phyloP scores from a whole-genome alignment of 1,284 basidiomycete species.

The Cystobasidium sp. region DNA sequence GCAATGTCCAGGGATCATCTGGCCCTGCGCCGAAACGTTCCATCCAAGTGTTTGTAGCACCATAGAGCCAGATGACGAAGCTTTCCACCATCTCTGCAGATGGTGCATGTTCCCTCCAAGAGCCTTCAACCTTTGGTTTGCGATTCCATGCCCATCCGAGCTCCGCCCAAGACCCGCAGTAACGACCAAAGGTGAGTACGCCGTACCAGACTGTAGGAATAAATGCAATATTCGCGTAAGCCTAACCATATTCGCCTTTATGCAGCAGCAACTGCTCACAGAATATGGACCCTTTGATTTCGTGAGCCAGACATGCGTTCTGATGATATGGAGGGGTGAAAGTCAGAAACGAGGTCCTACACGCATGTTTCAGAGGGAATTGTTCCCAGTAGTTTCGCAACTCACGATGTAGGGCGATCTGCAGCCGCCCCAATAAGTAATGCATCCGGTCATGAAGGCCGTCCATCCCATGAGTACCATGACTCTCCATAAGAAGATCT shows the following conservation, averaged over 20 bases:
- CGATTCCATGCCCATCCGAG: slow-evolving; percentile 95
- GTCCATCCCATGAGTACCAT: slow-evolving; percentile 72
- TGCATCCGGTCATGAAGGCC: slow-evolving; percentile 70
- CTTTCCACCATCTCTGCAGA: slow-evolving; percentile 89
- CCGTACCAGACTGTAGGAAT: slow-evolving; percentile 77
- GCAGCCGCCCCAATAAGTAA: slow-evolving; percentile 81
- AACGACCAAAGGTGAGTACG: slow-evolving; percentile 83
- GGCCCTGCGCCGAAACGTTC: slow-evolving; percentile 80
- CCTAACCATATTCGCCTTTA: no score
- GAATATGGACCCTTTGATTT: slow-evolving; percentile 71
- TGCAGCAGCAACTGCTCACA: background rate
- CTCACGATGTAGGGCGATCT: slow-evolving; percentile 58
- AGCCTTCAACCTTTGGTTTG: slow-evolving; percentile 48
- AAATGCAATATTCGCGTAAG: slow-evolving; percentile 68
- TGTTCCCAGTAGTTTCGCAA: no score
- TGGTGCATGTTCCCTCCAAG: slow-evolving; percentile 56
- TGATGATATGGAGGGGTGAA: slow-evolving; percentile 62
- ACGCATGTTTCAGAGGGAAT: slow-evolving; percentile 31
- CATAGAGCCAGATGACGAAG: slow-evolving; percentile 84
- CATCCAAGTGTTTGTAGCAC: slow-evolving; percentile 94
- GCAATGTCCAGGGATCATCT: slow-evolving; percentile 85
- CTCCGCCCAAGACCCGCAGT: slow-evolving; percentile 85
- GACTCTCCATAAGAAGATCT: slow-evolving; percentile 63
- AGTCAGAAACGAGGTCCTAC: no score
- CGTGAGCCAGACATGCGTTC: slow-evolving; percentile 86